Percentiles rank a stretch among this genome's conserved stretches.
These are phyloP conservation scores for Naganishia albida DNA, from an alignment of 1,284 basidiomycete genomes.

Conservation along the genomic window DNA sequence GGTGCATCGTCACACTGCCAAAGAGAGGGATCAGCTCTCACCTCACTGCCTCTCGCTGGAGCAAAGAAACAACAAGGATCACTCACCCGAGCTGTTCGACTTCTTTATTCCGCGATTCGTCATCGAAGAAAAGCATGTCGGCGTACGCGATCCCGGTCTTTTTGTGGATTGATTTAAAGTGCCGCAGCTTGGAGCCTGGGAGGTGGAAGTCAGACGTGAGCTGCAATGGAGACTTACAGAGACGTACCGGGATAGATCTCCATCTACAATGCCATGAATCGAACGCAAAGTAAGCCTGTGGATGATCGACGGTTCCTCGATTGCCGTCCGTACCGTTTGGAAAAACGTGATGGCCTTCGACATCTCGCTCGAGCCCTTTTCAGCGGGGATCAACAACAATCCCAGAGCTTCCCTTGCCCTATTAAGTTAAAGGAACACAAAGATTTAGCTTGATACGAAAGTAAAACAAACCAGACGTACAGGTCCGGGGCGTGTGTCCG, in stretches of 20 bases:
- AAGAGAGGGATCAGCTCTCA: background rate
- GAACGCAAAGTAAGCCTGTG: background rate
- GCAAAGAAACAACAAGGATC: background rate
- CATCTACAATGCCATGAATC: slow-evolving; percentile 54
- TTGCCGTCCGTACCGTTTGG: slow-evolving; percentile 55
- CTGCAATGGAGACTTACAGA: background rate
- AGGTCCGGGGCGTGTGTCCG: slow-evolving; percentile 68
- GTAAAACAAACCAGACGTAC: slow-evolving; percentile 58
- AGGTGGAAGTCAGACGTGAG: background rate
- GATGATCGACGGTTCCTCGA: background rate
- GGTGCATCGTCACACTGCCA: slow-evolving; percentile 33
- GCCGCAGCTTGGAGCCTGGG: slow-evolving; percentile 73
- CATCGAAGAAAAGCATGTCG: slow-evolving; percentile 88
- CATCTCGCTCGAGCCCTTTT: slow-evolving; percentile 53
- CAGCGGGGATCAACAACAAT: slow-evolving; percentile 66
- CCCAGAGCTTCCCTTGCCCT: slow-evolving; percentile 75
- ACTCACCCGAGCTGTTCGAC: slow-evolving; percentile 65
- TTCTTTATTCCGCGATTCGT: slow-evolving; percentile 73
- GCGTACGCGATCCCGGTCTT: slow-evolving; percentile 77
- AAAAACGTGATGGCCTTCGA: slow-evolving; percentile 68
- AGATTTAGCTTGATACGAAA: slow-evolving; percentile 5
- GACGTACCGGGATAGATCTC: slow-evolving; percentile 81
- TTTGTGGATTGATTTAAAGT: slow-evolving; percentile 71
- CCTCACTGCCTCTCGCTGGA: background rate
- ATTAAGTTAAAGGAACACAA: slow-evolving; percentile 3